Percentiles rank a stretch among this genome's conserved stretches.
Conservation (phyloP, 2,329 filamentous ascomycete genomes). For the Cladobotryum mycophilum region DNA sequence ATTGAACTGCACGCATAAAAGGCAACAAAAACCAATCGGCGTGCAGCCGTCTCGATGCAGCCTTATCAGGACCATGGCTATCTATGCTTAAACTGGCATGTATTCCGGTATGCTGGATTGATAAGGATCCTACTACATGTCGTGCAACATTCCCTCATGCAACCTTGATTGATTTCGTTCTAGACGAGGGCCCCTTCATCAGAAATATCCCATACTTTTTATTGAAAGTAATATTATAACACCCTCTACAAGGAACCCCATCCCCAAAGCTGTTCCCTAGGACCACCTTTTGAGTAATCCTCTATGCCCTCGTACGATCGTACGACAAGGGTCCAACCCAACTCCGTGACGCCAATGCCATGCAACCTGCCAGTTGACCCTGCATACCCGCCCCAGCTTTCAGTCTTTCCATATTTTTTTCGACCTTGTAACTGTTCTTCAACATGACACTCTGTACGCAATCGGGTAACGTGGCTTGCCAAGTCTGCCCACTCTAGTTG, state of each 20-base stretch:
- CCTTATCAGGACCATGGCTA: too few species aligned
- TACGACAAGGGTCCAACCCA: conserved; percentile 21
- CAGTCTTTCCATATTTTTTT: conserved; percentile 15
- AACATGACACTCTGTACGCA: conserved; percentile 1
- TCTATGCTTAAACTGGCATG: too few species aligned
- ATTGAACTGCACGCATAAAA: too few species aligned
- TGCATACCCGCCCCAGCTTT: conserved; percentile 23
- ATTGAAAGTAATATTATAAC: conserved; percentile 9
- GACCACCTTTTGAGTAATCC: neutral
- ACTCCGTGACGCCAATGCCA: conserved; percentile 38
- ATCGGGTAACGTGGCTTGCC: conserved; percentile 19
- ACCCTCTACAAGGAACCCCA: conserved; percentile 9
- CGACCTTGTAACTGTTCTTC: conserved; percentile 8
- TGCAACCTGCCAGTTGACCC: conserved; percentile 29
- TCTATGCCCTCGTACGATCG: conserved; percentile 11
- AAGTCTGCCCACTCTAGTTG: conserved; percentile 38
- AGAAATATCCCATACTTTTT: conserved; percentile 4
- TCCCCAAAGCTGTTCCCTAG: conserved; percentile 7
- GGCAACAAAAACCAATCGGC: too few species aligned
- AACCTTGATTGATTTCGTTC: too few species aligned
- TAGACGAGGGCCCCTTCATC: neutral
- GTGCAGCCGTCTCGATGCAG: too few species aligned
- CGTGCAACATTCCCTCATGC: too few species aligned
- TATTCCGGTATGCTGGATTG: too few species aligned
- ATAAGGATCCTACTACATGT: too few species aligned